Evolutionary conservation across 768 basidiomycete genomes (phyloP).

Genomic region (Cystofilobasidium ferigula): DNA sequence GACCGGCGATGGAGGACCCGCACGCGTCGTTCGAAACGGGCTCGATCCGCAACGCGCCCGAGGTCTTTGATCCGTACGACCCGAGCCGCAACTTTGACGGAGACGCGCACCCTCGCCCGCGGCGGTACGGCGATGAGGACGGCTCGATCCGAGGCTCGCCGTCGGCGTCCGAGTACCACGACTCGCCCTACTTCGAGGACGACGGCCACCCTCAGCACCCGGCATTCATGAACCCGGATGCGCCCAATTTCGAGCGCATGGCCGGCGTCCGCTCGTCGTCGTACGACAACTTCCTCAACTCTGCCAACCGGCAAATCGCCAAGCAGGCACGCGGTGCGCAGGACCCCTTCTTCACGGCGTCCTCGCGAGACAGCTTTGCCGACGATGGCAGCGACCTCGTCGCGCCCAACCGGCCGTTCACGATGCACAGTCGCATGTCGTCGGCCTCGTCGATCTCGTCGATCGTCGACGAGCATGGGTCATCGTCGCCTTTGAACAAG

Average conservation of each 20-base stretch:
- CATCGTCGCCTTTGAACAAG: conserved; percentile 77
- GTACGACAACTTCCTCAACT: conserved; percentile 69
- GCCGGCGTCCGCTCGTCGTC: conserved; percentile 34
- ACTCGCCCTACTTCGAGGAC: conserved; percentile 16
- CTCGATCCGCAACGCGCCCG: conserved; percentile 10
- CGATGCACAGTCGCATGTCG: conserved; percentile 47
- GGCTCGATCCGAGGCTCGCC: neutral
- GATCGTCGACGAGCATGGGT: conserved; percentile 79
- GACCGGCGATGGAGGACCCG: conserved; percentile 20
- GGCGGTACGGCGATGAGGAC: conserved; percentile 17
- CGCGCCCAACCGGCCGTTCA: conserved; percentile 64
- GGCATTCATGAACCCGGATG: conserved; percentile 45
- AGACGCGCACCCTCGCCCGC: conserved; percentile 14
- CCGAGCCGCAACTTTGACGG: conserved; percentile 13
- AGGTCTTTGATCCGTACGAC: conserved; percentile 19
- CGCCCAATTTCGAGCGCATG: conserved; percentile 37
- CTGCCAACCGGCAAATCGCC: conserved; percentile 69
- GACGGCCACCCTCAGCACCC: conserved; percentile 26
- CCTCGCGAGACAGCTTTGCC: conserved; percentile 25
- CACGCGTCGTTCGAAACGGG: conserved; percentile 17
- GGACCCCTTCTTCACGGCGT: conserved; percentile 69
- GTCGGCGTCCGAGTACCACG: conserved; percentile 13
- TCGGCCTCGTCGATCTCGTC: conserved; percentile 67
- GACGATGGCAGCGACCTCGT: conserved; percentile 20
- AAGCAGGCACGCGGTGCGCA: conserved; percentile 44